Percentiles rank a stretch among this genome's conserved stretches.
Conservation (phyloP, 306 rosid species). For the Cajanus cajan region DNA sequence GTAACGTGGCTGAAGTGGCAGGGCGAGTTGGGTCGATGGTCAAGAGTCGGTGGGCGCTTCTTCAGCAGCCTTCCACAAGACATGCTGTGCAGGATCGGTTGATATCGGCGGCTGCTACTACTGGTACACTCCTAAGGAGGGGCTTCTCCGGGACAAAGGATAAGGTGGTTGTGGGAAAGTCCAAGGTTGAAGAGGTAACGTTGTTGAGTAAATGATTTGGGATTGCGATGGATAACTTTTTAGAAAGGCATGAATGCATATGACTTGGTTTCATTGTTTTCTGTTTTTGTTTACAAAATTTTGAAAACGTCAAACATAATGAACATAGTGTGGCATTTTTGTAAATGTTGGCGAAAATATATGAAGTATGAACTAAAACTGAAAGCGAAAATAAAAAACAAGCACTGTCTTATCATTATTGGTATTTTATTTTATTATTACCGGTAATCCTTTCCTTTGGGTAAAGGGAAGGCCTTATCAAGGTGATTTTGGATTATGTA, state of each 20-base stretch:
- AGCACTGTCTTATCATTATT: background rate
- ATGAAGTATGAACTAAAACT: too few relatives aligned
- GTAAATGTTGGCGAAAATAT: background rate
- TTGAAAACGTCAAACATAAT: background rate
- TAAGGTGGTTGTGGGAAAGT: constrained; percentile 77
- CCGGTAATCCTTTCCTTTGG: background rate
- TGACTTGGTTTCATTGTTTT: constrained; percentile 3
- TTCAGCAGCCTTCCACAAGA: constrained; percentile 87
- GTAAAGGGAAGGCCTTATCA: constrained; percentile 7
- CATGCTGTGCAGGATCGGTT: constrained; percentile 92
- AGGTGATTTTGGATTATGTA: constrained; percentile 11
- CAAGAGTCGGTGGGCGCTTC: constrained; percentile 83
- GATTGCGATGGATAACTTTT: background rate
- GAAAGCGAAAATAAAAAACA: background rate
- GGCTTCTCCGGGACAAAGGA: constrained; percentile 84
- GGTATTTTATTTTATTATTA: constrained; percentile 9
- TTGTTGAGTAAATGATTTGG: constrained; percentile 6
- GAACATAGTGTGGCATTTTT: background rate
- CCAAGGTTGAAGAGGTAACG: constrained; percentile 92
- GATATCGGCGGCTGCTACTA: constrained; percentile 84
- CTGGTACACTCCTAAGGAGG: constrained; percentile 75
- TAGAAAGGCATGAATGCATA: background rate
- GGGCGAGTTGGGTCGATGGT: constrained; percentile 73
- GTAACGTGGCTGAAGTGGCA: constrained; percentile 72
- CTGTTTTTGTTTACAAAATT: background rate